phyloP scores from a whole-genome alignment of 164 flowering plant genomes.

The Sedum album region DNA sequence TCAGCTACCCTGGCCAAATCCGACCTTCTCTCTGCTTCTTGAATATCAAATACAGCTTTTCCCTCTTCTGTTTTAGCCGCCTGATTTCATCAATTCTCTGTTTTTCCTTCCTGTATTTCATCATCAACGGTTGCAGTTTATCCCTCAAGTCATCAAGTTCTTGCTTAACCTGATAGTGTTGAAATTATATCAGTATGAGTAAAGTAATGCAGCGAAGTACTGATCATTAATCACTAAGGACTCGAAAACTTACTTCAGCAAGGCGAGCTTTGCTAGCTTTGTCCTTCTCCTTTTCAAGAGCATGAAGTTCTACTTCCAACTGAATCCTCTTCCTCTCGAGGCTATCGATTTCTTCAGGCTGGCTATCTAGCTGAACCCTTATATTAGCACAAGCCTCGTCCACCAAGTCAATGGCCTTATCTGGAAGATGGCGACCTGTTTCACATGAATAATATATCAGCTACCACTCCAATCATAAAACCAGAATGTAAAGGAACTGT shows the following conservation, averaged over 20 bases:
- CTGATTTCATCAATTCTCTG: slow-evolving; percentile 72
- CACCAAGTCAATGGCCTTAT: slow-evolving; percentile 86
- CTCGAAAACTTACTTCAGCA: too few species aligned
- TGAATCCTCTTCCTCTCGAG: slow-evolving; percentile 76
- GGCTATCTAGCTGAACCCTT: slow-evolving; percentile 86
- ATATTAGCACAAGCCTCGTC: slow-evolving; percentile 97
- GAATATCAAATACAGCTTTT: slow-evolving; percentile 52
- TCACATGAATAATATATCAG: too few species aligned
- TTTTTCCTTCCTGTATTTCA: slow-evolving; percentile 78
- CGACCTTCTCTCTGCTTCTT: slow-evolving; percentile 82
- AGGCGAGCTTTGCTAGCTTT: slow-evolving; percentile 78
- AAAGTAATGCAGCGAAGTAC: too few species aligned
- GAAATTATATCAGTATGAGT: too few species aligned
- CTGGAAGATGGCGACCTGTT: slow-evolving; percentile 43
- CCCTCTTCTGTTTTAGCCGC: slow-evolving; percentile 57
- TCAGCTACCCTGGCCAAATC: slow-evolving; percentile 89
- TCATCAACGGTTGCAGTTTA: slow-evolving; percentile 64
- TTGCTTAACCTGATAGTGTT: slow-evolving; percentile 34
- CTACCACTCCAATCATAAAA: too few species aligned
- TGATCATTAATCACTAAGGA: too few species aligned
- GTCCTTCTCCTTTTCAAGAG: slow-evolving; percentile 88
- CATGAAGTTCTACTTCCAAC: slow-evolving; percentile 75
- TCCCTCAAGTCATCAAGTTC: slow-evolving; percentile 84
- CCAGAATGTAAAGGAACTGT: too few species aligned
- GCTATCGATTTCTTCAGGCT: slow-evolving; percentile 82